These are phyloP conservation scores for Oryza meridionalis DNA, from an alignment of 176 grass and related monocot species.

Conservation along the genomic window DNA sequence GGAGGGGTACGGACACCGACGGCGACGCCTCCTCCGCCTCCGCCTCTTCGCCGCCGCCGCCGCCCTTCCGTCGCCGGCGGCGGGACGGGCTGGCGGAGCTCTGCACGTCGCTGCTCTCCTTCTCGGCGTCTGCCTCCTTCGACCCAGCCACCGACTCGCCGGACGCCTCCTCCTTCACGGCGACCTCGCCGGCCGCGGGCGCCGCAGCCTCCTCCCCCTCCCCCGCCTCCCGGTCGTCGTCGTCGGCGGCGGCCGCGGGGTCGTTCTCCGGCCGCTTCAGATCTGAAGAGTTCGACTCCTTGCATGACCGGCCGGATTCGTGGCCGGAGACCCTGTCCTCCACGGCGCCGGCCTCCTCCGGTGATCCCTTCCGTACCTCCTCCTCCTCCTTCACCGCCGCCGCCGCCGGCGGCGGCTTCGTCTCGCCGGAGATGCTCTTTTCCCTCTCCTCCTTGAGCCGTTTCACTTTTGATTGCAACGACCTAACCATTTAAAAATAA, in stretches of 20 bases:
- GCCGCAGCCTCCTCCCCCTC: background rate
- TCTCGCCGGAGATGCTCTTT: constrained; percentile 46
- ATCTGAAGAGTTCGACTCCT: constrained; percentile 92
- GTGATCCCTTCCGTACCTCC: constrained; percentile 37
- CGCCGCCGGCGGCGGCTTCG: background rate
- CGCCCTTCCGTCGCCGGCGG: constrained; percentile 30
- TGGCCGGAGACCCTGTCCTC: constrained; percentile 54
- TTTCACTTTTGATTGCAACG: constrained; percentile 79
- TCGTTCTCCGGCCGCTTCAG: constrained; percentile 45
- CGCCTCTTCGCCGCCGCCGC: constrained; percentile 13
- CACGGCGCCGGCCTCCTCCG: constrained; percentile 3
- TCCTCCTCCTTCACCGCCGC: constrained; percentile 27
- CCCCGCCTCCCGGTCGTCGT: background rate
- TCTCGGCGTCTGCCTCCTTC: constrained; percentile 48
- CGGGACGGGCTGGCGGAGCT: constrained; percentile 74
- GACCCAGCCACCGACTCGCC: constrained; percentile 82
- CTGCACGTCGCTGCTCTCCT: constrained; percentile 90
- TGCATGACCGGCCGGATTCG: constrained; percentile 67
- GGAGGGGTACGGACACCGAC: constrained; percentile 16
- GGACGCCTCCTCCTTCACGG: constrained; percentile 42
- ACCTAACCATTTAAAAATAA: constrained; percentile 55
- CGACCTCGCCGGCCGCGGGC: background rate
- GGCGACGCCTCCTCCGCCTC: constrained; percentile 30
- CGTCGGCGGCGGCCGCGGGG: background rate
- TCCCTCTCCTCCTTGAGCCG: constrained; percentile 72